These are phyloP conservation scores for Alternaria sp. DNA, from an alignment of 2,329 filamentous ascomycete species.

Conservation along the genomic window DNA sequence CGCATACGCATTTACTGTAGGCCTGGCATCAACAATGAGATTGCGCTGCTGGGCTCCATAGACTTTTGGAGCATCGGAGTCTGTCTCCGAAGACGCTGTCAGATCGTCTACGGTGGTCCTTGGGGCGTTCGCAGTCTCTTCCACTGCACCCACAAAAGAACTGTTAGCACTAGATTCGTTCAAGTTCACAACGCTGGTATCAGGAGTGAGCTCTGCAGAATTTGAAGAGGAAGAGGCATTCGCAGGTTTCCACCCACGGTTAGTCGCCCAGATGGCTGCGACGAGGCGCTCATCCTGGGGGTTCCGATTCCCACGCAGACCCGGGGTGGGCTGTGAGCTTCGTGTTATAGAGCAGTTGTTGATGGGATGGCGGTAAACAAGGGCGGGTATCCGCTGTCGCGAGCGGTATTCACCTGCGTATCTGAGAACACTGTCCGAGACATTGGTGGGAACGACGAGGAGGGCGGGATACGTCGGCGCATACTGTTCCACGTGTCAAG, in stretches of 20 bases:
- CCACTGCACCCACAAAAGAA: constrained; percentile 47
- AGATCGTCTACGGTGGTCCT: constrained; percentile 40
- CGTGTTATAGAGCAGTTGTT: constrained; percentile 97
- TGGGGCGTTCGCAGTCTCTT: constrained; percentile 31
- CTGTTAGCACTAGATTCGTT: constrained; percentile 45
- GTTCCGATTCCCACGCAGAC: constrained; percentile 85
- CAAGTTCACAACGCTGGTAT: constrained; percentile 47
- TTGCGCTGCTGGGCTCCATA: constrained; percentile 95
- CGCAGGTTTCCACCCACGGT: constrained; percentile 48
- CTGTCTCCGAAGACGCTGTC: constrained; percentile 49
- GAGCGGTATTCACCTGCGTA: constrained; percentile 92
- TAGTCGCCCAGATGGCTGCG: constrained; percentile 86
- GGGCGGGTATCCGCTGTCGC: constrained; percentile 82
- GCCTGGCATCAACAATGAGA: constrained; percentile 93
- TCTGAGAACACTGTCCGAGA: constrained; percentile 97
- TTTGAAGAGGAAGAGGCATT: constrained; percentile 37
- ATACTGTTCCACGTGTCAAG: constrained; percentile 61
- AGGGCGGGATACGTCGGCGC: constrained; percentile 91
- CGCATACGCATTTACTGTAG: constrained; percentile 90
- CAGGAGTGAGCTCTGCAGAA: constrained; percentile 39
- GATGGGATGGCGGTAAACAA: constrained; percentile 94
- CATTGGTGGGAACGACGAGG: constrained; percentile 82
- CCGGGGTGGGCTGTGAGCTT: constrained; percentile 90
- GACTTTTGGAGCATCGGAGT: constrained; percentile 56
- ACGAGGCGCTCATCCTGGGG: constrained; percentile 96